A percentile compares a stretch with the other conserved stretches of the same genome.
phyloP scores from a whole-genome alignment of 2,329 filamentous ascomycete species.

The Aspergillus fumigatus region DNA sequence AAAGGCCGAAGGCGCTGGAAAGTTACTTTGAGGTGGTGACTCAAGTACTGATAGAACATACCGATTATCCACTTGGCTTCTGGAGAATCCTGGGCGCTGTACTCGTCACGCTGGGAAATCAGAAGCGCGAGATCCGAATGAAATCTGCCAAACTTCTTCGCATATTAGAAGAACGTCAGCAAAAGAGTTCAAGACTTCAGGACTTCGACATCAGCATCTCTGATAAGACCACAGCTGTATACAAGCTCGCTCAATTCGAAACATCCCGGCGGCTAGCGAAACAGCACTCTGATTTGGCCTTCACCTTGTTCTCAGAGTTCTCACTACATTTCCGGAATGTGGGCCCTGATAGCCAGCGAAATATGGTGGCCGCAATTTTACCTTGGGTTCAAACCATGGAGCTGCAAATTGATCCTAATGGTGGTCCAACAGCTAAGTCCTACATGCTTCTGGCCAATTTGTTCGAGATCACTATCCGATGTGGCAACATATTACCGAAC shows the following conservation, averaged over 20 bases:
- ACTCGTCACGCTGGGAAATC: conserved; percentile 87
- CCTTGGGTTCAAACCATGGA: conserved; percentile 97
- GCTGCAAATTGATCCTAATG: conserved; percentile 84
- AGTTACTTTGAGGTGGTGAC: conserved; percentile 94
- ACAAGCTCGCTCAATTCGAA: conserved; percentile 95
- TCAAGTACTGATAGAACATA: conserved; percentile 75
- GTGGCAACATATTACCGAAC: conserved; percentile 81
- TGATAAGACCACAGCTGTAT: conserved; percentile 96
- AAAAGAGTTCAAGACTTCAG: conserved; percentile 83
- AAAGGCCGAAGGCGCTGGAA: conserved; percentile 76
- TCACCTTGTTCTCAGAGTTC: conserved; percentile 94
- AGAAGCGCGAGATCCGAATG: conserved; percentile 80
- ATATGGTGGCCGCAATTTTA: conserved; percentile 88
- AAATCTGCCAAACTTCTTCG: conserved; percentile 80
- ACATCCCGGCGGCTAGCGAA: conserved; percentile 86
- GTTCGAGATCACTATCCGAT: conserved; percentile 93
- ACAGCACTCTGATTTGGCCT: conserved; percentile 83
- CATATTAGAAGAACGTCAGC: conserved; percentile 75
- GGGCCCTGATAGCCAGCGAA: conserved; percentile 76
- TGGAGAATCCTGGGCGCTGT: conserved; percentile 88
- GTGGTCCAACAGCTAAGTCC: conserved; percentile 82
- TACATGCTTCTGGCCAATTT: conserved; percentile 94
- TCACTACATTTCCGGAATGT: conserved; percentile 88
- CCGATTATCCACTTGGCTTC: conserved; percentile 78
- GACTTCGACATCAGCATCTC: conserved; percentile 98